Evolutionary conservation across 1,284 basidiomycete genomes (phyloP), one percentile per base, ranked within the genome.

Genomic region (Wolfiporia cocos): DNA sequence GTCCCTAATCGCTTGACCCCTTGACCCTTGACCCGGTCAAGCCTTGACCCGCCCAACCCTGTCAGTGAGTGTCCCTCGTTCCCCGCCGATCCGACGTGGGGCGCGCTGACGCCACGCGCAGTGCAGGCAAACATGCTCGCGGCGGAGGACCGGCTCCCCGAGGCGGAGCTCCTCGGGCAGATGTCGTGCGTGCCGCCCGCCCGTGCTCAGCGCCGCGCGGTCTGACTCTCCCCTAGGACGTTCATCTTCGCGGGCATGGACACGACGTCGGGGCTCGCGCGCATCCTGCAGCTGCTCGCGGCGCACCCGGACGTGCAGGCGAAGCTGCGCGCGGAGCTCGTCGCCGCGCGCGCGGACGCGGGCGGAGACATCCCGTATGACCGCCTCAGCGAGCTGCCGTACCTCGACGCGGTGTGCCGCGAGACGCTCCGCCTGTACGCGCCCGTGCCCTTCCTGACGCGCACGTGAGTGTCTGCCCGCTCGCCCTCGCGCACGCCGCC

Each of bases 101-200:
- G n/a, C 14, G 10, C 15, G 3, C 38, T 36, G 5, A 24, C 15
- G 24, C 12, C n/a, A 18, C 12, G 29, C 18, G n/a, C 43, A 39
- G 40, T 39, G 29, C 39, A 41, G 29, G 54, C 52, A 14, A 58
- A 63, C 40, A 51, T 53, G 41, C 33, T 37, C 21, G 44, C 45
- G 3, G 21, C 47, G 1, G 50, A 51, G 5, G 61, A 63, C 22
- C 43, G 42, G 41, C 51, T 61, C 21, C 48, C 49, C 0, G 58
- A 62, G 22, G 48, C 53, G 5, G 58, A 59, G 42, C 20, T 59
- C 6, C 35, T 56, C 18, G 56, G 52, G 2, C 56, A 59, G 41
- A 51, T 57, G 41, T 47, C 51, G 57, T 59, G 21, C 4, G 57
- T 55, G 4, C 15, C 17, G 10, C 5, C 6, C 10, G 3, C 26